phyloP scores from a whole-genome alignment of 371 early-diverging fungal species.

The Circinella minor region DNA sequence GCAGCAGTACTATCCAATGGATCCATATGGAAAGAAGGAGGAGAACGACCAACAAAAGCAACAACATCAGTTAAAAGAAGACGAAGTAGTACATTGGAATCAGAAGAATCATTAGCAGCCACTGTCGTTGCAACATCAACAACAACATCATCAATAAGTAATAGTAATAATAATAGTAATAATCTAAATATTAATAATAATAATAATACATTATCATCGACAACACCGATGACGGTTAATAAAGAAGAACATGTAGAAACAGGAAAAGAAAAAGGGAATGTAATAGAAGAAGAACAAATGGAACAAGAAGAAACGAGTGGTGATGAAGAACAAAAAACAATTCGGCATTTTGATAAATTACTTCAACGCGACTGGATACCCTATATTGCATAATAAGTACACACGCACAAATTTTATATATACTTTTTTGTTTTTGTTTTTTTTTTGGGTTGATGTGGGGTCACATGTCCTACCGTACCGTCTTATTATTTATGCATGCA shows the following conservation, averaged over 20 bases:
- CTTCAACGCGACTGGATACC: conserved; percentile 43
- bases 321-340: conserved; percentile 37
- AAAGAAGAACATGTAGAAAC: conserved; percentile 11
- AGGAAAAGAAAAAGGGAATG: conserved; percentile 9
- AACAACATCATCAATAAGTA: not conserved
- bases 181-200: not conserved
- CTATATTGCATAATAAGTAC: conserved; percentile 44
- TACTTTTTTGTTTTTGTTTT: not conserved
- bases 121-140: not conserved
- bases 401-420: not conserved
- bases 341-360: conserved; percentile 49
- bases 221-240: not conserved
- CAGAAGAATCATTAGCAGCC: conserved; percentile 7
- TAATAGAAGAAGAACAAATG: not conserved
- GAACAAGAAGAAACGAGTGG: not conserved
- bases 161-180: not conserved
- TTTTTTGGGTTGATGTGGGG: not conserved
- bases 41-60: too few species aligned
- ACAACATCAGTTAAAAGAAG: conserved; percentile 10
- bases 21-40: not conserved
- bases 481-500: too few species aligned
- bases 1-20: conserved; percentile 12
- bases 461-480: not conserved
- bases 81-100: conserved; percentile 16
- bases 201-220: not conserved